A percentile compares a stretch with the other conserved stretches of the same genome.
Conservation (phyloP, 306 rosid species). For the Vicia faba region DNA sequence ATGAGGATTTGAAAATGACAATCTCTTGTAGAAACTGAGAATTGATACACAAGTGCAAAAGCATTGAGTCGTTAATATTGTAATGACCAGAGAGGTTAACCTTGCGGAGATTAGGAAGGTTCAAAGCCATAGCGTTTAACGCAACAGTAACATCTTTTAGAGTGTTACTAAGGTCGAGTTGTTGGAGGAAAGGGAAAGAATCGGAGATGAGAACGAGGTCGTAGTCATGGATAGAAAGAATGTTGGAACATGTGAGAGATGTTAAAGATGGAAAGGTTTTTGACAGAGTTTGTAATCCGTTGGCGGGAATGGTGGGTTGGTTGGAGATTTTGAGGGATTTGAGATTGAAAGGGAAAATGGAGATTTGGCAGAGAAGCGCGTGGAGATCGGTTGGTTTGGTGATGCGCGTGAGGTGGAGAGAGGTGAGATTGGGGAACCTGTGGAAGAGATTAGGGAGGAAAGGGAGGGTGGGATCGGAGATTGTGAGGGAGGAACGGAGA, state of each 20-base stretch:
- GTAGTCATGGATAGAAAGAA: slow-evolving; percentile 10
- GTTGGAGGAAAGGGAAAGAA: slow-evolving; percentile 54
- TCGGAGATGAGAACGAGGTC: slow-evolving; percentile 43
- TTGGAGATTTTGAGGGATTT: slow-evolving; percentile 48
- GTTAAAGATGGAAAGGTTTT: slow-evolving; percentile 33
- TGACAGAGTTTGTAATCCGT: slow-evolving; percentile 43
- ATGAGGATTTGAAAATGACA: neutral
- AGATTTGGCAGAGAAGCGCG: slow-evolving; percentile 41
- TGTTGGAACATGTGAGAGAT: slow-evolving; percentile 44
- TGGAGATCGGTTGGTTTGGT: too few species aligned
- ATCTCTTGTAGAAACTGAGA: neutral
- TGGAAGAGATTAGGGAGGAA: slow-evolving; percentile 32
- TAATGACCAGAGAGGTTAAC: neutral
- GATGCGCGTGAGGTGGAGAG: slow-evolving; percentile 25
- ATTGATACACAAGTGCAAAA: neutral
- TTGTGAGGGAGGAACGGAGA: slow-evolving; percentile 42
- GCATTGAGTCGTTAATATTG: neutral
- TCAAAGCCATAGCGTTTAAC: neutral
- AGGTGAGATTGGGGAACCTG: slow-evolving; percentile 47
- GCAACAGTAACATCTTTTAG: neutral
- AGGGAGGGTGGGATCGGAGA: slow-evolving; percentile 34
- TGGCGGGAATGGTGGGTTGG: slow-evolving; percentile 35
- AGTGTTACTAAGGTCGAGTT: slow-evolving; percentile 42
- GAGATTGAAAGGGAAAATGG: slow-evolving; percentile 38
- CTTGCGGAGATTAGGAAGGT: neutral